Evolutionary conservation across 768 basidiomycete genomes (phyloP), one percentile per base, ranked within the genome.

Genomic region (Dictyophora rubrovolvata): DNA sequence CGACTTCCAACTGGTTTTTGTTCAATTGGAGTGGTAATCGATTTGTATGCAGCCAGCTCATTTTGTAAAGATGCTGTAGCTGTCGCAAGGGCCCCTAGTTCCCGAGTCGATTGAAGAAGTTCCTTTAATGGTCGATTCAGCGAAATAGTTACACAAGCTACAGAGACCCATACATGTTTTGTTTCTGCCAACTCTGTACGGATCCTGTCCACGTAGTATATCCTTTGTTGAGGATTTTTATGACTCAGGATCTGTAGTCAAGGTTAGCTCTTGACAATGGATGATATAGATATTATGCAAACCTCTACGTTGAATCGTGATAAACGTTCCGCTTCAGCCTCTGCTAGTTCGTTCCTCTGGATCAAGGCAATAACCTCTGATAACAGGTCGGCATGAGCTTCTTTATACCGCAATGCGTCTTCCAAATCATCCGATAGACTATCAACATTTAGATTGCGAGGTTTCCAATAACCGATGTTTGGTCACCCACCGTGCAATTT

Each of bases 161-260:
- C 18, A 9, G 17, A 23, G 11, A 34, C n/a, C 72, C 85, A 60
- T 61, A 89, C 92, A 71, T 89, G 87, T 69, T 91, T 92, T 5
- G 80, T 77, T 57, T 90, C 84, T 1, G 89, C 82, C 53, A 94
- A 72, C 67, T 95, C 92, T 58, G 79, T 74, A 36, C 93, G 78
- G 55, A 96, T 82, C 56, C 84, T 78, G 60, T 94, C 93, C 16
- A 96, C 83, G 64, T 95, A 94, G 69, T 84, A 75, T 65, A 96
- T 92, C 60, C 84, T 81, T 70, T 95, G 93, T 1, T 83, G 82
- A 9, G 89, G 87, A 66, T 94, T 93, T 35, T 79, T 77, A 67
- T 94, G 92, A 0, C 89, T 83, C 17, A 93, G 73, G 60, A 95
- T 87, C 68, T 59, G 17, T 2, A 56, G 34, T 52, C 33, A 17